These are phyloP conservation scores for Skeletonema menzelii DNA, from an alignment of 108 stramenopile species.

Conservation along the genomic window DNA sequence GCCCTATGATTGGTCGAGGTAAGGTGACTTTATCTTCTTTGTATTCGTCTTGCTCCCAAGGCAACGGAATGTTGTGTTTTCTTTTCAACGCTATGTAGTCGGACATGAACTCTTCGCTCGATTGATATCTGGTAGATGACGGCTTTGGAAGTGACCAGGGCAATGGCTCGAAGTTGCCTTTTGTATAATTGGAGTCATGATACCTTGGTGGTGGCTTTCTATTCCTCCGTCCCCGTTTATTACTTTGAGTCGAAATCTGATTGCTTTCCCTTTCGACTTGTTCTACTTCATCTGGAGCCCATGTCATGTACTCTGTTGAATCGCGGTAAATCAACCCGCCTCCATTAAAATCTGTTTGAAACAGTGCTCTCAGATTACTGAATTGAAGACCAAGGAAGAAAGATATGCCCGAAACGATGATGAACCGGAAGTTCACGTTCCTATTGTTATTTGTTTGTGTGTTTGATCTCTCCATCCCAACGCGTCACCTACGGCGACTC, in stretches of 20 bases:
- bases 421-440: neutral
- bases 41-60: conserved; percentile 33
- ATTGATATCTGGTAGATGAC: conserved; percentile 1
- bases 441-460: neutral
- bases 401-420: conserved; percentile 2
- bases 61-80: conserved; percentile 9
- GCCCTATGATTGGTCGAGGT: conserved; percentile 39
- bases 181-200: conserved; percentile 1
- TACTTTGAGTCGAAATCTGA: neutral
- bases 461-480: neutral
- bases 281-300: conserved; percentile 20
- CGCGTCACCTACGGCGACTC: no score
- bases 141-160: conserved; percentile 44
- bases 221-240: neutral
- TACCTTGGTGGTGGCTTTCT: neutral
- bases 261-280: conserved; percentile 1
- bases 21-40: conserved; percentile 17
- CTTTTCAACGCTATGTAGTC: conserved; percentile 36
- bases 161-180: conserved; percentile 17
- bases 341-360: neutral
- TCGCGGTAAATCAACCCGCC: neutral
- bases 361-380: conserved; percentile 1
- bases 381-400: conserved; percentile 32
- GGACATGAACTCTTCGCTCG: conserved; percentile 42
- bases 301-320: conserved; percentile 1